Base-by-base conservation (phyloP, 805 yeast genomes). In the Yarrowia phangngaensis region DNA sequence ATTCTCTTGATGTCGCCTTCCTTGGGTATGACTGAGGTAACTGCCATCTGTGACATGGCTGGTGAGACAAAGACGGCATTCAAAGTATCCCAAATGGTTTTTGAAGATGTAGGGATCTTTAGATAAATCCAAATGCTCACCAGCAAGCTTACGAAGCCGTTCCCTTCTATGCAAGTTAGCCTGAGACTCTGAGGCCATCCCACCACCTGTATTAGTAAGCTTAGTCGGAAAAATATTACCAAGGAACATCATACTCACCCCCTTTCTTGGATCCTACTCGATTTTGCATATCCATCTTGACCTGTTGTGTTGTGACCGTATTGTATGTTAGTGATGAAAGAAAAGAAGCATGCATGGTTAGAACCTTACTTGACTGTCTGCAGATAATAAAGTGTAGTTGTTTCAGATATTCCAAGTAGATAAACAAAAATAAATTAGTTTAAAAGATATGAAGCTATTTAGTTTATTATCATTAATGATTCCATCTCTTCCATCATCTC, bases 211-310 rank as follows among this genome's bases (percentile, higher is more conserved):
- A 47, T 20, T 38, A 38, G 45, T 27, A 15, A 15, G n/a, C 5
- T 6, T 26, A 4, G 6, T 11, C n/a, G 28, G 9, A 16, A 15
- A 12, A 8, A 9, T 20, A n/a, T n/a, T n/a, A n/a, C n/a, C n/a
- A n/a, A n/a, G n/a, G n/a, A 12, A 26, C n/a, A 6, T 7, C 23
- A 34, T 19, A 51, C 61, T 20, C 50, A 51, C 64, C 60, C 26
- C 96, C 96, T 62, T 85, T 80, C 65, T 88, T 88, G 6, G 95
- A 82, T 34, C 95, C 95, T 2, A 84, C 94, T 58, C 95, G 68
- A 56, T 84, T 84, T 54, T 86, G 89, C 60, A 85, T 85, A 63
- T 88, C 95, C 97, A 88, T 88, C 13, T 38, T 36, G 20, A n/a
- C 30, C n/a, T n/a, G n/a, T n/a, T n/a, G n/a, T n/a, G n/a, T n/a